Base-by-base conservation (phyloP, 495 filamentous ascomycete species). In the Podospora pseudopauciseta region DNA sequence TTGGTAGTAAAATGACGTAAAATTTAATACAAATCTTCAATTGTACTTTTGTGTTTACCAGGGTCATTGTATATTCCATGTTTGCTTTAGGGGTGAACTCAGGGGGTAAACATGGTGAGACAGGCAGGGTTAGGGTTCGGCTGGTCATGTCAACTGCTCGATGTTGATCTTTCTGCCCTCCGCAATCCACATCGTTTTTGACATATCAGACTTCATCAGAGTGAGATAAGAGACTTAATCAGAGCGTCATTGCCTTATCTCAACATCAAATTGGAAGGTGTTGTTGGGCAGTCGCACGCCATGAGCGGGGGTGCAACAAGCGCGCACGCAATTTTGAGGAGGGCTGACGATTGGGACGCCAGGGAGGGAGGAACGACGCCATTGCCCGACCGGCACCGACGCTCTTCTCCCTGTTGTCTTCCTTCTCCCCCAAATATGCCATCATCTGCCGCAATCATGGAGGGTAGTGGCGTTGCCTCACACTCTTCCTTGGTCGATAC, bases 281-380 rank as follows among this genome's bases (percentile, higher is more conserved):
- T 11, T 1, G 39, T 13, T 3, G 15, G 7, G 39, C 39, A 49
- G 39, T 49, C 39, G 39, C 39, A 49, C 39, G 39, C 15, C 7
- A 49, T 16, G 39, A 11, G 39, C 39, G 39, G 39, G 39, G 39
- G 39, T 13, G 39, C 39, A 49, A 53, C 60, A 67, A 57, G 34
- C 65, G 58, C 68, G 65, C 69, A 71, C 69, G 69, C 65, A 61
- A 71, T 71, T 71, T 58, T 44, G 19, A 34, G 61, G 32, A 9
- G 39, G n/a, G 30, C 32, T 71, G 69, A 71, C 69, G 69, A 71
- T 49, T 49, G 32, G 54, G 30, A 18, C n/a, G n/a, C 34, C 30
- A 57, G 5, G 9, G 30, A 39, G 39, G 34, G 56, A 23, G 20
- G 23, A 23, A 23, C 23, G 23, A 23, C 23, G 23, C 56, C 64